Percentiles rank a stretch among this genome's conserved stretches.
These are phyloP conservation scores for Boletus vinaceobasis DNA, from an alignment of 768 basidiomycete species.

Conservation along the genomic window DNA sequence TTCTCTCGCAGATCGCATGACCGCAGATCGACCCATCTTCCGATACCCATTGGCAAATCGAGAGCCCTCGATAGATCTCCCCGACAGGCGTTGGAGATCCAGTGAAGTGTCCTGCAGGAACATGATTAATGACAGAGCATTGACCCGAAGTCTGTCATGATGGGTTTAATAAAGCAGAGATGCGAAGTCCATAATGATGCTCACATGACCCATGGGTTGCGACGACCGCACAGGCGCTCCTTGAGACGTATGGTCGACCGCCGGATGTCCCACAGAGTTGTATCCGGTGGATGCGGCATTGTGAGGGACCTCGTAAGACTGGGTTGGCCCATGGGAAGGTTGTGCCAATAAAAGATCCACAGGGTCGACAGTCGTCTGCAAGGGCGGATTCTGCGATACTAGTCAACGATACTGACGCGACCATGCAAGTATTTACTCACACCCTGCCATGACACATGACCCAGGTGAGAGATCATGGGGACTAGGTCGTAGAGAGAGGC, in stretches of 20 bases:
- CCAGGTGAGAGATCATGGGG: not conserved
- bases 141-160: not conserved
- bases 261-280: not conserved
- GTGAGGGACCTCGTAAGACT: not conserved
- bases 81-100: not conserved
- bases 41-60: slow-evolving; percentile 1
- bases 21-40: not conserved
- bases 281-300: not conserved
- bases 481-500: not conserved
- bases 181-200: not conserved
- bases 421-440: slow-evolving; percentile 2
- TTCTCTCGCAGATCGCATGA: not conserved
- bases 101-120: not conserved
- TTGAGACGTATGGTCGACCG: not conserved
- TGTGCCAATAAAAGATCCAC: not conserved
- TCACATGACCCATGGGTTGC: slow-evolving; percentile 2
- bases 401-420: not conserved
- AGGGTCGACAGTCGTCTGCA: slow-evolving; percentile 5
- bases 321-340: not conserved
- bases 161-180: not conserved
- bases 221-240: not conserved
- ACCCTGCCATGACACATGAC: not conserved
- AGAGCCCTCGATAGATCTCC: not conserved
- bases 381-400: not conserved
- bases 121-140: not conserved